Conservation (phyloP, 768 basidiomycete genomes). For the Mycena rebaudengoi region DNA sequence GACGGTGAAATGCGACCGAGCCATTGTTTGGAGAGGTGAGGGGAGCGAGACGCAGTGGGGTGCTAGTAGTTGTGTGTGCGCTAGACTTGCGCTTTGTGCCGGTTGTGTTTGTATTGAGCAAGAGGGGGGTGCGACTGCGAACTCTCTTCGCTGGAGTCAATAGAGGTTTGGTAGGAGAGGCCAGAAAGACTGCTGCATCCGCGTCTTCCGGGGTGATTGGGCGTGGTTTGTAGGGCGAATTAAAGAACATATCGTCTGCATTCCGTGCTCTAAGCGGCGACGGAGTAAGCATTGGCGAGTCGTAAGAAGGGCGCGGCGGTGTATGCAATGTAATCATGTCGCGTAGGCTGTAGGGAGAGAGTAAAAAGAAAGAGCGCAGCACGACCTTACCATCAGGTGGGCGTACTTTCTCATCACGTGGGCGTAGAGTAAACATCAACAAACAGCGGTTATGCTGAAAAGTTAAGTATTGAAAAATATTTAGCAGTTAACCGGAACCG, state of each 20-base stretch:
- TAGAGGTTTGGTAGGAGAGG: slow-evolving; percentile 60
- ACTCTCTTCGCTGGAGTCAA: slow-evolving; percentile 67
- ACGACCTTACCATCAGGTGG: too few species aligned
- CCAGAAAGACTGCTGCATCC: slow-evolving; percentile 66
- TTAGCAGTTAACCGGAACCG: too few species aligned
- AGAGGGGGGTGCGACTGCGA: slow-evolving; percentile 52
- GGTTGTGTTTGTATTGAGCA: slow-evolving; percentile 43
- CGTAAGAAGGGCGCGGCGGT: slow-evolving; percentile 41
- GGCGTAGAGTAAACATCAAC: too few species aligned
- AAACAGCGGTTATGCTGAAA: too few species aligned
- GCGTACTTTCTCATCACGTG: too few species aligned
- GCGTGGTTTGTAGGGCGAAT: slow-evolving; percentile 49
- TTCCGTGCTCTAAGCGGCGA: slow-evolving; percentile 60
- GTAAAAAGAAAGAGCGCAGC: not conserved
- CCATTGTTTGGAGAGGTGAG: slow-evolving; percentile 58
- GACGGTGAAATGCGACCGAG: slow-evolving; percentile 43
- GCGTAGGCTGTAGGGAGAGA: not conserved
- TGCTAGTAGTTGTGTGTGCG: slow-evolving; percentile 55
- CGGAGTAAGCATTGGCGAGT: slow-evolving; percentile 70
- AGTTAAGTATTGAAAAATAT: too few species aligned
- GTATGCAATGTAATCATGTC: slow-evolving; percentile 43
- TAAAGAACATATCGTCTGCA: slow-evolving; percentile 26
- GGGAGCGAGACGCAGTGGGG: slow-evolving; percentile 61
- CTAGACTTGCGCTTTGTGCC: slow-evolving; percentile 76
- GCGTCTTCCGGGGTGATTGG: slow-evolving; percentile 61